Base-by-base conservation (phyloP, 2,329 filamentous ascomycete genomes). In the Cordyceps farinosa region DNA sequence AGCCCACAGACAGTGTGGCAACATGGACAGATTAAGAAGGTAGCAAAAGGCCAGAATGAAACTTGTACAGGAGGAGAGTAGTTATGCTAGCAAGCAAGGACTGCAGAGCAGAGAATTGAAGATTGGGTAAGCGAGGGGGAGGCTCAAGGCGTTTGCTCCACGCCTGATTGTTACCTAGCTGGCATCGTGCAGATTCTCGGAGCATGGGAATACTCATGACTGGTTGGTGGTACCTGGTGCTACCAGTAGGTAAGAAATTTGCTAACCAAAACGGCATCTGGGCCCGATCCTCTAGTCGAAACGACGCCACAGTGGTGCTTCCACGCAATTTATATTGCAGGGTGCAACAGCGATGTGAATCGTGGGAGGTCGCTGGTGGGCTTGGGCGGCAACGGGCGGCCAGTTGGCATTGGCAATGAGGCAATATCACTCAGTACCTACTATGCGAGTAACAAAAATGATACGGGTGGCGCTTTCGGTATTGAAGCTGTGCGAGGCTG, bases 251-350 rank as follows among this genome's bases (percentile, higher is more conserved):
- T 22, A 5, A 40, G 38, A 40, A 3, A 15, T 15, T 32, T 32
- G 47, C 47, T 29, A 15, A 17, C 30, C 50, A 52, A 36, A 29
- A 27, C 48, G 17, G 30, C 17, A 34, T 8, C 38, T 13, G 27
- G 22, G 32, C 34, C 42, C 13, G 29, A 11, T 15, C 47, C 44
- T 32, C 57, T 44, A 51, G 55, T 47, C 55, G 57, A 60, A 60
- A 60, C 57, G 44, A 42, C 45, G 47, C 57, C 57, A 60, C 47
- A 32, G 45, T 32, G 34, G 32, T 50, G 34, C 44, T 22, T 48
- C 22, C 9, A 13, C 7, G 10, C 27, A n/a, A 34, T 60, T 40
- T 22, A 42, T 42, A 51, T 60, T 51, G 57, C 57, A 60, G 57
- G 55, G 30, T 40, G 52, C 54, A n/a, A 30, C 42, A 56, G 40